phyloP scores from a whole-genome alignment of 306 rosid species.

The Trifolium repens region DNA sequence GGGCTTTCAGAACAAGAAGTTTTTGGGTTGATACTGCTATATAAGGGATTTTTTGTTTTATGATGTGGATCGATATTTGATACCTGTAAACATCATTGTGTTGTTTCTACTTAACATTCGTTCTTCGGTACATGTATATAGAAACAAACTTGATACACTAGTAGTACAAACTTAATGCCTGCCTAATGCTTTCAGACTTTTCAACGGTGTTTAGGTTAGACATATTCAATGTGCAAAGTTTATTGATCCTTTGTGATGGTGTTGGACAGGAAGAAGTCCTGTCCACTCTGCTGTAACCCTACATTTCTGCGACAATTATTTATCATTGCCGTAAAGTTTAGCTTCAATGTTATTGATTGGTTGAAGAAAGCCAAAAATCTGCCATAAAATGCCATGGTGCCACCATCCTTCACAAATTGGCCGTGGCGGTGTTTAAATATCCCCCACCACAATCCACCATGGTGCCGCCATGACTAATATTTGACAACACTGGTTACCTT shows the following conservation, averaged over 20 bases:
- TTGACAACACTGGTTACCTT: neutral
- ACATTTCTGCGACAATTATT: constrained; percentile 15
- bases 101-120: neutral
- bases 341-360: too few relatives aligned
- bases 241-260: neutral
- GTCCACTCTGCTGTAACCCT: neutral
- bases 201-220: constrained; percentile 4
- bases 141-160: neutral
- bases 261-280: constrained; percentile 3
- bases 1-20: neutral
- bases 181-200: neutral
- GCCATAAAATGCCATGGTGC: too few relatives aligned
- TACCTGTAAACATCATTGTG: neutral
- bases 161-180: neutral
- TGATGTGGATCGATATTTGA: neutral
- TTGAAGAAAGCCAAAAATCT: too few relatives aligned
- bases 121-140: neutral
- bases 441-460: too few relatives aligned
- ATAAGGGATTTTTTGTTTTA: neutral
- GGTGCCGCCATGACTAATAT: too few relatives aligned
- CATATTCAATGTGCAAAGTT: neutral
- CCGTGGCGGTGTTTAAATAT: too few relatives aligned
- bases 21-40: neutral
- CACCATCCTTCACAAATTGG: too few relatives aligned
- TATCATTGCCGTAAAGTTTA: neutral